Conservation (phyloP, 768 basidiomycete species). For the Chalciporus chontae region DNA sequence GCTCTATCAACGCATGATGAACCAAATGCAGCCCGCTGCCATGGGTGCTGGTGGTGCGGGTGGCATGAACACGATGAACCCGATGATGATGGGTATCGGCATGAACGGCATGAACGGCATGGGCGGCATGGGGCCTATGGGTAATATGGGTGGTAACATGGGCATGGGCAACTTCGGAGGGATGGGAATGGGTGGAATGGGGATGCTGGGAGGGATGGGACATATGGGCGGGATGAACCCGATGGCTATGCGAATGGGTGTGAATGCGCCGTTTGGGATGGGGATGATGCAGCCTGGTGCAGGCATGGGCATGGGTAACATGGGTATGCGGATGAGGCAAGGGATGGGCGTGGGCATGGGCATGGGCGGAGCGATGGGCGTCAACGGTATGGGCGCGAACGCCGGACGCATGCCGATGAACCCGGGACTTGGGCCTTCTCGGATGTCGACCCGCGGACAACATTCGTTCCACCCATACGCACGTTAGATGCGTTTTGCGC, state of each 20-base stretch:
- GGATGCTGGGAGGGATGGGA: constrained; percentile 34
- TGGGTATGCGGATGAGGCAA: constrained; percentile 35
- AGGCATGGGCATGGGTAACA: constrained; percentile 22
- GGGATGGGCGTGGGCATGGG: constrained; percentile 41
- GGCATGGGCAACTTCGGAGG: constrained; percentile 12
- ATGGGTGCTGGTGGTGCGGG: constrained; percentile 40
- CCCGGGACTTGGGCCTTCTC: constrained; percentile 44
- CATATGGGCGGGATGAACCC: constrained; percentile 26
- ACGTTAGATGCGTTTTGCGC: constrained; percentile 33
- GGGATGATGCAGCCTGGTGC: constrained; percentile 32
- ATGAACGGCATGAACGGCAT: constrained; percentile 42
- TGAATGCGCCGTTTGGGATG: constrained; percentile 35
- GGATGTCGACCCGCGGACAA: constrained; percentile 50
- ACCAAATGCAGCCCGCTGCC: constrained; percentile 40
- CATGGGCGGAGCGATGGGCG: constrained; percentile 37
- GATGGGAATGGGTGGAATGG: constrained; percentile 33
- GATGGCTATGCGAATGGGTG: constrained; percentile 36
- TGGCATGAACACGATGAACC: constrained; percentile 49
- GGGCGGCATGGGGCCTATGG: background rate
- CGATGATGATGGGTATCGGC: constrained; percentile 47
- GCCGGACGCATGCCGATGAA: constrained; percentile 41
- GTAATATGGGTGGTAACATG: constrained; percentile 20
- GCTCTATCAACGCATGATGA: constrained; percentile 37
- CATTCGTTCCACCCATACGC: constrained; percentile 67
- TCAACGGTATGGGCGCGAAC: constrained; percentile 26